Percentiles rank a stretch among this genome's conserved stretches.
phyloP scores from a whole-genome alignment of 78 protist genomes.

The Planoprotostelium fungivorum region DNA sequence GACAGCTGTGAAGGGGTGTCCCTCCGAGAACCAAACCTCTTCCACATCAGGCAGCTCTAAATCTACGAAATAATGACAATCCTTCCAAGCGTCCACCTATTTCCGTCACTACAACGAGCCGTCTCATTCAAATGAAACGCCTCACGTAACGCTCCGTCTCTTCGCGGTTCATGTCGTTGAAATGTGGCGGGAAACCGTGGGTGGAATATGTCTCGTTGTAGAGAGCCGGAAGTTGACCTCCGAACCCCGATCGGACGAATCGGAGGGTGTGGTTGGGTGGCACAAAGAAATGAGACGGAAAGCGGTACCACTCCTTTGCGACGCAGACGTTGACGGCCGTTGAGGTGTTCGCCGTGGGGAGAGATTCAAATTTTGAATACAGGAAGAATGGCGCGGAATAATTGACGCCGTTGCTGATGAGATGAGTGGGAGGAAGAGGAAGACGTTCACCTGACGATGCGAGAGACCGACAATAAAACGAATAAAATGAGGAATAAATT shows the following conservation, averaged over 20 bases:
- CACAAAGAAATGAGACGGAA: conserved; percentile 79
- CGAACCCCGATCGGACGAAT: conserved; percentile 10
- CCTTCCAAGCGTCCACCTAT: neutral
- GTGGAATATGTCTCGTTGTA: neutral
- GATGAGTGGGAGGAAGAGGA: too few relatives aligned
- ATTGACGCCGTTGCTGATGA: conserved; percentile 28
- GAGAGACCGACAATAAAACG: conserved; percentile 24
- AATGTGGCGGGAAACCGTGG: neutral
- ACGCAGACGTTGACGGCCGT: conserved; percentile 65
- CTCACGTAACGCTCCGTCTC: conserved; percentile 31
- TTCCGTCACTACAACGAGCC: neutral
- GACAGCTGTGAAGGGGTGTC: neutral
- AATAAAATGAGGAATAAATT: conserved; percentile 1
- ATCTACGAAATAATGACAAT: conserved; percentile 3
- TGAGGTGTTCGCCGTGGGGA: neutral
- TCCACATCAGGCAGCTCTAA: neutral
- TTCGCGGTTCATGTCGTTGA: conserved; percentile 30
- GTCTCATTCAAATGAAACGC: neutral
- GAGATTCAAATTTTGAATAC: neutral
- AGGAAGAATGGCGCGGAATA: conserved; percentile 54
- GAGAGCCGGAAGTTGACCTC: conserved; percentile 24
- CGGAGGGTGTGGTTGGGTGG: conserved; percentile 29
- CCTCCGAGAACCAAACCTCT: neutral
- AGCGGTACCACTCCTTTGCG: conserved; percentile 92
- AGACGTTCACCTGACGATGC: conserved; percentile 4